phyloP scores from a whole-genome alignment of 345 rosid genomes.

The Aegle marmelos region DNA sequence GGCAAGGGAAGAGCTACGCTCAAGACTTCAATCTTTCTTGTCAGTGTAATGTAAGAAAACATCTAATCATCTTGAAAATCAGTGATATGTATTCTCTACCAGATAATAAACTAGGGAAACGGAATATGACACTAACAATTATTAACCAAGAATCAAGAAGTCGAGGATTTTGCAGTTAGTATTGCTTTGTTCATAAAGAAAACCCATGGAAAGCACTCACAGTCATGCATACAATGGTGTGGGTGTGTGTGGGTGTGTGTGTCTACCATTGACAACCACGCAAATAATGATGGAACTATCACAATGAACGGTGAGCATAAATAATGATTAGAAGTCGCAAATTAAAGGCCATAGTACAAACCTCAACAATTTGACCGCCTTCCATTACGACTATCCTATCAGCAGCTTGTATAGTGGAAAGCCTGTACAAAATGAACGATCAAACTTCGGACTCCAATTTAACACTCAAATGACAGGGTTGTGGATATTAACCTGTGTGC shows the following conservation, averaged over 20 bases:
- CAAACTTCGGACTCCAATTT: conserved; percentile 14
- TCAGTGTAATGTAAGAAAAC: not conserved
- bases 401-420: conserved; percentile 90
- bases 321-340: not conserved
- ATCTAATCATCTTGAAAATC: not conserved
- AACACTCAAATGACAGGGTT: not conserved
- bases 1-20: not conserved
- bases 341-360: conserved; percentile 18
- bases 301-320: not conserved
- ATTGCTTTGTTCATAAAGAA: not conserved
- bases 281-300: not conserved
- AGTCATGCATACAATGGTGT: not conserved
- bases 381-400: conserved; percentile 91
- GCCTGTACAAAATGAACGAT: conserved; percentile 43
- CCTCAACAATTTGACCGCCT: conserved; percentile 77
- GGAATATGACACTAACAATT: not conserved
- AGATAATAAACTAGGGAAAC: not conserved
- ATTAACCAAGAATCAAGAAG: not conserved
- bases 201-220: not conserved
- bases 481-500: conserved; percentile 65
- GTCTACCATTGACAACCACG: not conserved
- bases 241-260: too few species aligned
- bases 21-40: not conserved
- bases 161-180: not conserved
- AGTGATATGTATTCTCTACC: not conserved